Conservation (phyloP, 2,329 filamentous ascomycete species). For the Exophiala sideris region DNA sequence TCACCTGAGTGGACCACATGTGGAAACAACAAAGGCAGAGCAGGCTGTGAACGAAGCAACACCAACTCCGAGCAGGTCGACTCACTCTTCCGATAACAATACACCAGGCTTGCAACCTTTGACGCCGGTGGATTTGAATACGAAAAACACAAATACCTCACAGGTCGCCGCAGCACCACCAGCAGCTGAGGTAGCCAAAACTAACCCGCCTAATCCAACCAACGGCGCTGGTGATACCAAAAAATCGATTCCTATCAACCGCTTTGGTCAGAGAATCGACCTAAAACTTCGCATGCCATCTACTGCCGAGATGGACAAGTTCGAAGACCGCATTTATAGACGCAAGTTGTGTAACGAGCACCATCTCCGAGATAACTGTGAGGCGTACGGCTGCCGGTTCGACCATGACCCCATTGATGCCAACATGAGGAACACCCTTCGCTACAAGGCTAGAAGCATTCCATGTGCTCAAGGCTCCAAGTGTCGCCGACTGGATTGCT, state of each 20-base stretch:
- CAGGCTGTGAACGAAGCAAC: constrained; percentile 3
- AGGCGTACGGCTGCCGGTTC: constrained; percentile 37
- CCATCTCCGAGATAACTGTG: constrained; percentile 38
- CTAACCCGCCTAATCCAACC: constrained; percentile 31
- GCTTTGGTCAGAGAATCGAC: constrained; percentile 48
- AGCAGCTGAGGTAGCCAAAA: constrained; percentile 10
- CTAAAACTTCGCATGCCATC: constrained; percentile 38
- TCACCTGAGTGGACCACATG: not conserved
- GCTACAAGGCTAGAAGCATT: constrained; percentile 43
- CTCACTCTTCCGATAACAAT: constrained; percentile 7
- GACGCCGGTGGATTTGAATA: constrained; percentile 7
- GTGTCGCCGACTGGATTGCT: constrained; percentile 46
- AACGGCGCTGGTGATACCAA: constrained; percentile 8
- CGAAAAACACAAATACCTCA: not conserved
- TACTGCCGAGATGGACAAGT: constrained; percentile 38
- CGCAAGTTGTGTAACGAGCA: constrained; percentile 51
- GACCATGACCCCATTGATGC: constrained; percentile 47
- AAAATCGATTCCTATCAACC: constrained; percentile 46
- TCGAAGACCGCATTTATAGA: constrained; percentile 37
- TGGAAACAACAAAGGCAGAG: not conserved
- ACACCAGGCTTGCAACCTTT: constrained; percentile 9
- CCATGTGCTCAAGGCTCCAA: constrained; percentile 41
- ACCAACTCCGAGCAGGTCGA: constrained; percentile 8
- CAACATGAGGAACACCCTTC: constrained; percentile 40
- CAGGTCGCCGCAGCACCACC: constrained; percentile 7